phyloP scores from a whole-genome alignment of 495 filamentous ascomycete species.

The Parathielavia hyrcaniae region DNA sequence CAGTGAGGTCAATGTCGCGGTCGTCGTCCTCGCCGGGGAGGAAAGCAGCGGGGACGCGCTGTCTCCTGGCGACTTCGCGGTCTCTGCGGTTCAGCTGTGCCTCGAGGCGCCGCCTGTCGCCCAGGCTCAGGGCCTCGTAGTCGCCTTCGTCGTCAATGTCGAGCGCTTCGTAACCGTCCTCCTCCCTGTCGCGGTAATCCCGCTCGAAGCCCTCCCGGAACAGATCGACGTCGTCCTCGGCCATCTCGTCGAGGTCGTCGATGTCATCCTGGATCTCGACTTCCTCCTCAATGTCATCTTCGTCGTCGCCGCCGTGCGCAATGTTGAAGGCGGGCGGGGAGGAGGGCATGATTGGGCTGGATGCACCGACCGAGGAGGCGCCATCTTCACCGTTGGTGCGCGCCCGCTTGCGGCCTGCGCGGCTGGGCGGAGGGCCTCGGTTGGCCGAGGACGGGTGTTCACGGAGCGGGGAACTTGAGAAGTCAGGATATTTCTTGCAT shows the following conservation, averaged over 20 bases:
- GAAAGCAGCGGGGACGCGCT: slow-evolving; percentile 76
- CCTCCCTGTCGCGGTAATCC: slow-evolving; percentile 64
- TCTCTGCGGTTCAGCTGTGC: slow-evolving; percentile 77
- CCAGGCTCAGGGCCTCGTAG: slow-evolving; percentile 68
- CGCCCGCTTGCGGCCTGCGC: slow-evolving; percentile 69
- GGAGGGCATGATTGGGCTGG: slow-evolving; percentile 44
- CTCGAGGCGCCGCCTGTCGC: slow-evolving; percentile 81
- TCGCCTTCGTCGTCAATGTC: slow-evolving; percentile 51
- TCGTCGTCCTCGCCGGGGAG: slow-evolving; percentile 86
- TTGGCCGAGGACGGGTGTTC: slow-evolving; percentile 82
- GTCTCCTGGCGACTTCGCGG: slow-evolving; percentile 65
- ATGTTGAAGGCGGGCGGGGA: slow-evolving; percentile 50
- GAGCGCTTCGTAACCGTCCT: slow-evolving; percentile 43
- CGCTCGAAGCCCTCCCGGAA: slow-evolving; percentile 84
- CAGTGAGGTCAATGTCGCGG: slow-evolving; percentile 70
- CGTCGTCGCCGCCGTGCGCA: slow-evolving; percentile 57
- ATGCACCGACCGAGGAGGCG: slow-evolving; percentile 61
- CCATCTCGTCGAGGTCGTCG: slow-evolving; percentile 92
- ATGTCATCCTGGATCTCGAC: slow-evolving; percentile 65
- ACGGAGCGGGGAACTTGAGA: slow-evolving; percentile 67
- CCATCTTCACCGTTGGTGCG: slow-evolving; percentile 67
- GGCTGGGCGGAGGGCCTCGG: slow-evolving; percentile 53
- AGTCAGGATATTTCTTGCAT: slow-evolving; percentile 2
- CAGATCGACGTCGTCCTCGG: slow-evolving; percentile 93
- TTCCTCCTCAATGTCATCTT: slow-evolving; percentile 50